Evolutionary conservation across 148 eudicot genomes (phyloP).

Genomic region (Vaccinium corymbosum): DNA sequence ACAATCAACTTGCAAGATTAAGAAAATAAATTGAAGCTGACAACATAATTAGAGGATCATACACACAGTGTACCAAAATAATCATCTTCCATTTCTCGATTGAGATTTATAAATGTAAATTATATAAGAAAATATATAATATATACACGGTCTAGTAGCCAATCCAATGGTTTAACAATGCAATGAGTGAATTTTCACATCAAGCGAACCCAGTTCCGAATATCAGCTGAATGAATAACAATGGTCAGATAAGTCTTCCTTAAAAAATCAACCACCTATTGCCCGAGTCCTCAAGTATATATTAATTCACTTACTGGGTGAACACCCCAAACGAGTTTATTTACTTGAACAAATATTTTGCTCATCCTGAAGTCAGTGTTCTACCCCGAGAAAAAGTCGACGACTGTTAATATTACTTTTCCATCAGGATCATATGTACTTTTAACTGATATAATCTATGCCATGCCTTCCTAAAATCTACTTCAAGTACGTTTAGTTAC

Average conservation of each 20-base stretch:
- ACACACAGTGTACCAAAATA: background rate
- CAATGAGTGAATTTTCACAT: background rate
- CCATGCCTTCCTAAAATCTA: background rate
- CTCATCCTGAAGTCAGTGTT: background rate
- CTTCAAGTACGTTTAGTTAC: background rate
- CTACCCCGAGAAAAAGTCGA: background rate
- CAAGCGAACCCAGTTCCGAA: background rate
- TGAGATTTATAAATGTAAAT: background rate
- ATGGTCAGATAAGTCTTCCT: conserved; percentile 1
- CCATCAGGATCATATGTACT: background rate
- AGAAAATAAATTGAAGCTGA: background rate
- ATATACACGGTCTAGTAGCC: background rate
- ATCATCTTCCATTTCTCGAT: background rate
- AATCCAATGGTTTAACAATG: background rate
- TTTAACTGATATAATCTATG: background rate
- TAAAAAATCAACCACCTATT: background rate
- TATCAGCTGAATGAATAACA: background rate
- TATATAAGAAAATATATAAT: background rate
- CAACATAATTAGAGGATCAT: background rate
- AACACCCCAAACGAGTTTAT: background rate
- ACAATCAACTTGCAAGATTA: background rate
- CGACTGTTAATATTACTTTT: background rate
- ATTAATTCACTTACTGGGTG: background rate
- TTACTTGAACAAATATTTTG: background rate
- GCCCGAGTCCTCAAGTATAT: background rate